Base-by-base conservation (phyloP, 2,329 filamentous ascomycete genomes). In the Colletotrichum sp. region DNA sequence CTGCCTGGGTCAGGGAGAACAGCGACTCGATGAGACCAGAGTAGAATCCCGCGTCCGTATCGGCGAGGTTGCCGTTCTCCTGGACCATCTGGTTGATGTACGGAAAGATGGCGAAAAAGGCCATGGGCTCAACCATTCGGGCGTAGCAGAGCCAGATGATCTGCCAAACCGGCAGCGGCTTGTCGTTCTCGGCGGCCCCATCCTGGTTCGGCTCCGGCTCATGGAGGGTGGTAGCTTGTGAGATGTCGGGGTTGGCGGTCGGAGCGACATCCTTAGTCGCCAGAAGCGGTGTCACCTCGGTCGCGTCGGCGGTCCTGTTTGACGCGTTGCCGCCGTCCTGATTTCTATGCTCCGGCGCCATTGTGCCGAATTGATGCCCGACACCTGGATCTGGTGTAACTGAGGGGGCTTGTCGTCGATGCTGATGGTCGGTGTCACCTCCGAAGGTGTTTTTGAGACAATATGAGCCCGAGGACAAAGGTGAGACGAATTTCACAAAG, bases 71-170 rank as follows among this genome's bases (percentile, higher is more conserved):
- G 12, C 94, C 94, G 74, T 92, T 93, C 72, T 90, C 87, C 82
- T 91, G 87, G 48, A 95, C 92, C 94, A 96, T 96, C 80, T 93
- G 87, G 80, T 93, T 95, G 83, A 97, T 90, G 84, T 94, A 96
- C 1, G 94, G 94, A 79, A 96, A 94, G 82, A 96, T 95, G 81
- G 89, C 92, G 86, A 96, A 96, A 86, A 95, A 96, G n/a, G 94
- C 93, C 55, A 96, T 89, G 1, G 95, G 94, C 80, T 96, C 95
- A 60, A 95, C 87, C 30, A 94, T 81, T 8, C 94, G 91, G 3
- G 93, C 92, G 81, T 92, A 94, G 86, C 94, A 96, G 15, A 97
- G 90, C 13, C 94, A 83, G 36, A 93, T 83, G 68, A 97, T 92
- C 82, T 96, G 95, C n/a, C 61, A 52, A 12, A 22, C 52, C 25